Evolutionary conservation across 768 basidiomycete species (phyloP), one percentile per base, ranked within the genome.

Genomic region (Lentinula raphanica): DNA sequence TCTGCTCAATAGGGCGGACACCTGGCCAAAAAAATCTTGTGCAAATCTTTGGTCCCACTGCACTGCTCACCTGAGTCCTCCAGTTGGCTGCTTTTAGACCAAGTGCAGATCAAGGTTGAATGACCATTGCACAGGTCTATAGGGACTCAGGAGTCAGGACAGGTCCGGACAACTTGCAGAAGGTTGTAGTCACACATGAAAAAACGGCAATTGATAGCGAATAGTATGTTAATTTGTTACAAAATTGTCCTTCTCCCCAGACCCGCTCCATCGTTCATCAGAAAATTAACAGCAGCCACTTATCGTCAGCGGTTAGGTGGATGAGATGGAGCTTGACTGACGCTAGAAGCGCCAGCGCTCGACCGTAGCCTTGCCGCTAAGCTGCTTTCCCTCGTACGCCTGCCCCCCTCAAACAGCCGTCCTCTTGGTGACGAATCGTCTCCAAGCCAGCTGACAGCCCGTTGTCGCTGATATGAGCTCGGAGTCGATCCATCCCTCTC

Each of bases 371-470:
- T 59, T 29, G n/a, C 59, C 4, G 54, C 53, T 17, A 59, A 12
- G 35, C 59, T 59, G 23, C 59, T 59, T 19, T 59, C 59, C 31
- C 59, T 54, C 11, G 59, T 54, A 31, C 59, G 40, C n/a, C 59
- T 45, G 11, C 54, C 59, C 3, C 49, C 53, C 13, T 59, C 58
- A 77, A 12, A 78, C 63, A 59, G 76, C 80, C 66, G 71, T 76
- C 28, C 80, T 68, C 15, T 78, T 73, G 76, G 76, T 15, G 49
- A 50, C 5, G 62, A 59, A 23, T 74, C 72, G 38, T 73, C 70
- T 55, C 72, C 76, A 66, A 76, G 70, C 72, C 74, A 75, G 65
- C 76, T 78, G 62, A 76, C 68, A 11, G 73, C 70, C 58, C 79
- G 67, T 46, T 71, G 71, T 60, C 78, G 68, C 27, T 67, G 65